Base-by-base conservation (phyloP, 495 filamentous ascomycete genomes). In the Penicillium psychrofluorescens region DNA sequence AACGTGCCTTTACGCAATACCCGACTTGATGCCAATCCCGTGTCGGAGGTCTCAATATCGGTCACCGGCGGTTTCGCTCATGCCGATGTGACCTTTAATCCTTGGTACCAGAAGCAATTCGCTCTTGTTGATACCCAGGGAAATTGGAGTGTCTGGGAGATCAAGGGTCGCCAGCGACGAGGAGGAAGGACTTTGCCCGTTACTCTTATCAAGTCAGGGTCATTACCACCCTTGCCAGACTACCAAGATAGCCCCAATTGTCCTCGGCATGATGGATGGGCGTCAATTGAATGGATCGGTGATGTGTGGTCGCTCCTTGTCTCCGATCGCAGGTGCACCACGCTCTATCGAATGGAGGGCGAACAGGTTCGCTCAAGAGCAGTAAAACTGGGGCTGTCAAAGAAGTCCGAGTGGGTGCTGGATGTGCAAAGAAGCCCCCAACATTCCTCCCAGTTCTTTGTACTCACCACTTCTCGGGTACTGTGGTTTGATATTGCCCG, bases 51-150 rank as follows among this genome's bases (percentile, higher is more conserved):
- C 34, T 56, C 67, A 0, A 63, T 56, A 7, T 59, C 67, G 11
- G 53, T 72, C 29, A 85, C 79, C 1, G 80, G 80, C 15, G 79
- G 78, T 0, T 60, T 53, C 29, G 51, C 68, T 7, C 86, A 91
- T 58, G 77, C 79, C 0, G 85, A 92, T 62, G 75, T 90, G 7
- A 62, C 81, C 8, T 94, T 95, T 56, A 90, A 86, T 50, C 84
- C 86, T n/a, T 82, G 78, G 68, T 76, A 80, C 51, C 66, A 75
- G 46, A 71, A 72, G 10, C 83, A 86, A 57, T 63, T 95, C 38
- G 86, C 71, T 8, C 73, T 92, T 15, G 70, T 95, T 15, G 89
- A 95, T 55, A 73, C 78, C 34, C 54, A 61, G 36, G 90, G 88
- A 0, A 67, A 70, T 29, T 95, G 90, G 90, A 81, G 67, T 51